Percentiles rank a stretch among this genome's conserved stretches.
Evolutionary conservation across 495 filamentous ascomycete species (phyloP).

Genomic region (Penicillium bovifimosum): DNA sequence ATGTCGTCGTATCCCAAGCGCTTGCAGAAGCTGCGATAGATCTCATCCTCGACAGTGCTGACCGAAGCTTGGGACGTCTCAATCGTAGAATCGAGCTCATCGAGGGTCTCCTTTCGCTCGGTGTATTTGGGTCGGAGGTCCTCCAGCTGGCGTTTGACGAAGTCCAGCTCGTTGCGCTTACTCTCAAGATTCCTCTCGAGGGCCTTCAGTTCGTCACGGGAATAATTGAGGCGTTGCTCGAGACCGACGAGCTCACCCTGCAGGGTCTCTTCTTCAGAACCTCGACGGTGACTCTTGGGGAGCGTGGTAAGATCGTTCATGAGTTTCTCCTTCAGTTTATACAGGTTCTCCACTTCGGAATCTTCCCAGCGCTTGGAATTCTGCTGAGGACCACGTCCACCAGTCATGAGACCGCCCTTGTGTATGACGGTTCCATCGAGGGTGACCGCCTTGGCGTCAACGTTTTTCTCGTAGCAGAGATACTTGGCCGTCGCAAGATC

Average conservation of each 20-base stretch:
- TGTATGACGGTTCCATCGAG: conserved; percentile 90
- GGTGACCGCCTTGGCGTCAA: conserved; percentile 91
- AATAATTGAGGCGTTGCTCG: conserved; percentile 67
- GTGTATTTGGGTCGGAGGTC: conserved; percentile 74
- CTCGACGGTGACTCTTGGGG: conserved; percentile 66
- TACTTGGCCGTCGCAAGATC: conserved; percentile 77
- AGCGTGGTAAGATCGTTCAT: conserved; percentile 67
- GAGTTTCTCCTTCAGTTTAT: conserved; percentile 65
- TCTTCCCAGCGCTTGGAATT: conserved; percentile 83
- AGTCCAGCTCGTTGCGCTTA: conserved; percentile 77
- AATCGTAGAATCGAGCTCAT: conserved; percentile 60
- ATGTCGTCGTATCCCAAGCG: conserved; percentile 84
- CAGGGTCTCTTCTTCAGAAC: conserved; percentile 70
- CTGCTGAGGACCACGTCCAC: conserved; percentile 72
- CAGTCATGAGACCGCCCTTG: conserved; percentile 96
- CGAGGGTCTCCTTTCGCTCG: conserved; percentile 61
- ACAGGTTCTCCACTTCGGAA: conserved; percentile 75
- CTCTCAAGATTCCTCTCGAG: conserved; percentile 79
- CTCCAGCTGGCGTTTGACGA: conserved; percentile 61
- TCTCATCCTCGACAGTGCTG: conserved; percentile 76
- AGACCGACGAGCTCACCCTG: conserved; percentile 75
- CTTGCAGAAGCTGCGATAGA: conserved; percentile 83
- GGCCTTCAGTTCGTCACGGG: conserved; percentile 69
- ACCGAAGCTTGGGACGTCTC: conserved; percentile 70
- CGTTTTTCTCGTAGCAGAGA: conserved; percentile 76